Evolutionary conservation across 345 rosid genomes (phyloP).

Genomic region (Ceriops decandra): DNA sequence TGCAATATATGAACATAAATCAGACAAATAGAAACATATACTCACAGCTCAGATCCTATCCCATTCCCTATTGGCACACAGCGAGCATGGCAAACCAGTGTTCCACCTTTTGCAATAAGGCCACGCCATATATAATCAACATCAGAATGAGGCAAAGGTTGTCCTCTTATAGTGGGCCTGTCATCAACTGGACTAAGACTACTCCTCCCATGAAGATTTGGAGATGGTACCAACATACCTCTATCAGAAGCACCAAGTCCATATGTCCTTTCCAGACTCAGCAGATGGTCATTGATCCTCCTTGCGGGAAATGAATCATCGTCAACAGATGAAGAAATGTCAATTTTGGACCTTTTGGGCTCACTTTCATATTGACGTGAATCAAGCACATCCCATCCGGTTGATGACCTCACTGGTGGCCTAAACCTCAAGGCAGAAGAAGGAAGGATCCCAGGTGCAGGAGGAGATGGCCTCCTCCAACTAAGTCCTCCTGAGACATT

Average conservation of each 20-base stretch:
- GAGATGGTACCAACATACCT: slow-evolving; percentile 30
- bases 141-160: slow-evolving; percentile 35
- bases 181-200: slow-evolving; percentile 44
- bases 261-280: slow-evolving; percentile 30
- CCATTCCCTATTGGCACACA: slow-evolving; percentile 62
- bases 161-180: slow-evolving; percentile 31
- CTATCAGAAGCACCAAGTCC: slow-evolving; percentile 43
- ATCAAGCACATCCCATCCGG: slow-evolving; percentile 77
- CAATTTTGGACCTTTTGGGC: slow-evolving; percentile 67
- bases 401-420: slow-evolving; percentile 48
- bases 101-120: slow-evolving; percentile 73
- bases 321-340: slow-evolving; percentile 38
- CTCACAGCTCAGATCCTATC: slow-evolving; percentile 59
- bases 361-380: slow-evolving; percentile 55
- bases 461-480: slow-evolving; percentile 71
- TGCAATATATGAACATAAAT: not conserved
- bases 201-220: slow-evolving; percentile 33
- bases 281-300: slow-evolving; percentile 45
- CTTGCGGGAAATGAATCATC: slow-evolving; percentile 47
- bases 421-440: slow-evolving; percentile 54
- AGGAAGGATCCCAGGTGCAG: slow-evolving; percentile 45
- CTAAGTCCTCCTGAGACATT: slow-evolving; percentile 33
- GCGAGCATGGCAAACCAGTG: slow-evolving; percentile 69
- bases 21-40: slow-evolving; percentile 9
- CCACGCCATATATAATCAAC: slow-evolving; percentile 71